Evolutionary conservation across 1,139 yeast species (phyloP).

Genomic region (Debaryomyces subglobosus): DNA sequence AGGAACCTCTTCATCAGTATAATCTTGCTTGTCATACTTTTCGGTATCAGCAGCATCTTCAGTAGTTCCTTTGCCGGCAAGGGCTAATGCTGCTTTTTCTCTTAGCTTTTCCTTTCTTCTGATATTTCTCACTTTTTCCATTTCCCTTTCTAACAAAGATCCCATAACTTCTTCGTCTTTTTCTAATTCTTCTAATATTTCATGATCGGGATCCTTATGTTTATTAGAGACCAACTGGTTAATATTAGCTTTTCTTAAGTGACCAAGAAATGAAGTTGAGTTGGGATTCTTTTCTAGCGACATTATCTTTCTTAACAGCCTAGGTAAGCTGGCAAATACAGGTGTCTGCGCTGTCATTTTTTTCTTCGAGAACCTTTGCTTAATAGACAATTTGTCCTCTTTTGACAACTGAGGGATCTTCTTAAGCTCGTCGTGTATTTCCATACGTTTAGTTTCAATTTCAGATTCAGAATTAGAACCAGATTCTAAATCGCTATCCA

Average conservation of each 20-base stretch:
- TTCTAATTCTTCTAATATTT: slow-evolving; percentile 37
- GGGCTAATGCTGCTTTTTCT: slow-evolving; percentile 41
- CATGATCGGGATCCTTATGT: slow-evolving; percentile 32
- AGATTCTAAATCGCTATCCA: slow-evolving; percentile 7
- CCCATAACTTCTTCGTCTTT: slow-evolving; percentile 49
- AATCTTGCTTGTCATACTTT: slow-evolving; percentile 21
- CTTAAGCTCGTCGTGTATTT: slow-evolving; percentile 13
- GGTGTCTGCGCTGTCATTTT: slow-evolving; percentile 13
- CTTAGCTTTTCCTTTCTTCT: slow-evolving; percentile 52
- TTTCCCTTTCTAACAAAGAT: slow-evolving; percentile 63
- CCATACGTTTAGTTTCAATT: slow-evolving; percentile 8
- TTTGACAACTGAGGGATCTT: slow-evolving; percentile 39
- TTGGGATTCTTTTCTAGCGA: slow-evolving; percentile 9
- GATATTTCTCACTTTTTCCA: slow-evolving; percentile 53
- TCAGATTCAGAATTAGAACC: slow-evolving; percentile 21
- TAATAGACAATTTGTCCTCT: slow-evolving; percentile 37
- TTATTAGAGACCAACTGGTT: slow-evolving; percentile 35
- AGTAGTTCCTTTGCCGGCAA: slow-evolving; percentile 20
- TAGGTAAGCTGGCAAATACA: slow-evolving; percentile 14
- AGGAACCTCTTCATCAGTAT: slow-evolving; percentile 23
- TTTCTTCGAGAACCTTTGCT: slow-evolving; percentile 37
- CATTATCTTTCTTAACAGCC: slow-evolving; percentile 14
- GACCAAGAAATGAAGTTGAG: slow-evolving; percentile 23
- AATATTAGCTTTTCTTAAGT: slow-evolving; percentile 39
- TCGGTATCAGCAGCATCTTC: slow-evolving; percentile 17